Evolutionary conservation across 192 early-diverging fungal genomes (phyloP).

Genomic region (Coemansia sp.): DNA sequence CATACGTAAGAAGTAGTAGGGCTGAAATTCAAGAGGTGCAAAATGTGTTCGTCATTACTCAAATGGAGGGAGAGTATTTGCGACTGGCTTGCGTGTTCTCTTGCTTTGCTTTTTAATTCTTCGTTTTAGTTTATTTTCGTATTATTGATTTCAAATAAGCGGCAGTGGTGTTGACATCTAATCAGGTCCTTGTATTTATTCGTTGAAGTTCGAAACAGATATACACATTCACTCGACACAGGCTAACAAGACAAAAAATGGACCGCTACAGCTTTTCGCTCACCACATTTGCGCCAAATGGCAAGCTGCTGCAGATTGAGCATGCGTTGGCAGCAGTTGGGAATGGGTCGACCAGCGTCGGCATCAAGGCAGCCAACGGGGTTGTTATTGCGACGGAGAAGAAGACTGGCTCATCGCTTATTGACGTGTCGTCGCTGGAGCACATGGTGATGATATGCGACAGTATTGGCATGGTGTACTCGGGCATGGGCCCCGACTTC

Average conservation of each 20-base stretch:
- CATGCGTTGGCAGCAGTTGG: constrained; percentile 92
- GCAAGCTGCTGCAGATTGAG: constrained; percentile 99
- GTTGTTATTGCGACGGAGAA: constrained; percentile 99
- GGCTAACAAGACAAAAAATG: constrained; percentile 10
- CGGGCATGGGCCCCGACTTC: constrained; percentile 98
- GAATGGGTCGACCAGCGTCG: constrained; percentile 87
- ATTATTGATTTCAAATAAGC: not conserved
- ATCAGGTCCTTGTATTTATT: not conserved
- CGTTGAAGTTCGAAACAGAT: not conserved
- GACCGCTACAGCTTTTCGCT: constrained; percentile 93
- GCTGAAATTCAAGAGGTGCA: too few species aligned
- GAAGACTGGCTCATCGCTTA: constrained; percentile 86
- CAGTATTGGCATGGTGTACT: constrained; percentile 98
- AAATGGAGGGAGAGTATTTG: not conserved
- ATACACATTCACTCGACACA: not conserved
- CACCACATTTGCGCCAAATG: constrained; percentile 98
- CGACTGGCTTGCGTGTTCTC: not conserved
- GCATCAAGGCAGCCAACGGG: constrained; percentile 97
- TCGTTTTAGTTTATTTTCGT: not conserved
- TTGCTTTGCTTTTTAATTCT: not conserved
- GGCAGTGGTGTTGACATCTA: not conserved
- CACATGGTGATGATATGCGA: constrained; percentile 87
- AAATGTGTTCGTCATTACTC: not conserved
- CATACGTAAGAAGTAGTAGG: constrained; percentile 4
- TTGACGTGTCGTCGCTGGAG: constrained; percentile 90